Evolutionary conservation across 1,139 yeast genomes (phyloP).

Genomic region (Nakaseomyces sp.): DNA sequence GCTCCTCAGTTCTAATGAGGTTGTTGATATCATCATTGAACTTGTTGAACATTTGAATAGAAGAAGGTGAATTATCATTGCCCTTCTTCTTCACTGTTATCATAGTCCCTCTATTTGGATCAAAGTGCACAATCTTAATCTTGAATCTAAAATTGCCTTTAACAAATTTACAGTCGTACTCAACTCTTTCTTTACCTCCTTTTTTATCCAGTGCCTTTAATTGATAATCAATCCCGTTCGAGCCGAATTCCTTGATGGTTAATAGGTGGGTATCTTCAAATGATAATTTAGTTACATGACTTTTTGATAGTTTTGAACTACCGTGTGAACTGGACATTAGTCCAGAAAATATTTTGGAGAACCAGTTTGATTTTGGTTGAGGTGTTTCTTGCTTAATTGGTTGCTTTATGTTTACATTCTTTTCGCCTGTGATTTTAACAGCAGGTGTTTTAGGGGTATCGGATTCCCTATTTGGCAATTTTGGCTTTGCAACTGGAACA

Average conservation of each 20-base stretch:
- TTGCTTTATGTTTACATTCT: conserved; percentile 1
- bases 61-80: conserved; percentile 7
- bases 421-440: conserved; percentile 4
- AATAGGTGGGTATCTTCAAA: conserved; percentile 27
- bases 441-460: neutral
- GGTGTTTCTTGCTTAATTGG: conserved; percentile 1
- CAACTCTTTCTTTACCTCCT: conserved; percentile 18
- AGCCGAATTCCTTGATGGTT: conserved; percentile 23
- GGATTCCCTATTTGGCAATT: neutral
- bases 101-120: conserved; percentile 9
- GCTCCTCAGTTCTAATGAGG: conserved; percentile 14
- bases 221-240: conserved; percentile 23
- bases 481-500: neutral
- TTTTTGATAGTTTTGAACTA: conserved; percentile 10
- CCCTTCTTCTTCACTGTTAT: conserved; percentile 19
- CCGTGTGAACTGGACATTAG: conserved; percentile 11
- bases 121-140: conserved; percentile 17
- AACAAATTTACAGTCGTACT: conserved; percentile 25
- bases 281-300: conserved; percentile 19
- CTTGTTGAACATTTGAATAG: conserved; percentile 15
- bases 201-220: conserved; percentile 19
- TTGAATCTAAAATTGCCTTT: conserved; percentile 23
- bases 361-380: conserved; percentile 18
- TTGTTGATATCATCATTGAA: conserved; percentile 20
- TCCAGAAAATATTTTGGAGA: conserved; percentile 19